Evolutionary conservation across 176 grass and related monocot species (phyloP), one percentile per base, ranked within the genome.

Genomic region (Olyra latifolia): DNA sequence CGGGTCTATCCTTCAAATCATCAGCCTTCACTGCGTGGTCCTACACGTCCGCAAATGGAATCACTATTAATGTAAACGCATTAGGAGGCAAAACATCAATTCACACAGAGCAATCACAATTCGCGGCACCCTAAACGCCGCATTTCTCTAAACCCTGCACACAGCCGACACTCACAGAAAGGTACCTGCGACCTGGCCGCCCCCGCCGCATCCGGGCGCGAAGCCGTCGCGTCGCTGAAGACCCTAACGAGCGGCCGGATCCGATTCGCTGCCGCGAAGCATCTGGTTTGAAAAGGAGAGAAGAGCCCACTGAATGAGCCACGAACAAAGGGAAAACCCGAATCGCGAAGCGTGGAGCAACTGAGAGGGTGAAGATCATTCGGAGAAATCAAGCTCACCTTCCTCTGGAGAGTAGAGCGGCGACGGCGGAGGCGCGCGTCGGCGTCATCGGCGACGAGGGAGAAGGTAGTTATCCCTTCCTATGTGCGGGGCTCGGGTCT

Each of bases 401-500:
- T 30, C 64, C 27, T n/a, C 78, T 82, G 39, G 64, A 69, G 8
- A 85, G 82, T 47, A 89, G 74, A n/a, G 63, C 9, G 38, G 46
- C 41, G 71, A 62, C 32, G 20, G 77, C 39, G 77, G 72, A 30
- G 87, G 87, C 40, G 38, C 76, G 76, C 30, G 50, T 62, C 45
- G 35, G 83, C 70, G 23, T 9, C 78, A 50, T 53, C 76, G 45
- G 70, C 52, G 69, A 50, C 19, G 75, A 68, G 50, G 79, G 23
- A 56, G 29, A 7, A 29, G 70, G 0, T 35, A 35, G 32, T 4
- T 35, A 4, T 35, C 32, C 32, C 32, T 35, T 35, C 32, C 32
- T 35, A 35, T 47, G 45, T 14, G 12, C 45, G 12, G 45, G 12
- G 45, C 9, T 47, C 13, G 10, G 10, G 43, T 45, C 32, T 35